Base-by-base conservation (phyloP, 2,329 filamentous ascomycete species). In the Teratosphaeria nubilosa region DNA sequence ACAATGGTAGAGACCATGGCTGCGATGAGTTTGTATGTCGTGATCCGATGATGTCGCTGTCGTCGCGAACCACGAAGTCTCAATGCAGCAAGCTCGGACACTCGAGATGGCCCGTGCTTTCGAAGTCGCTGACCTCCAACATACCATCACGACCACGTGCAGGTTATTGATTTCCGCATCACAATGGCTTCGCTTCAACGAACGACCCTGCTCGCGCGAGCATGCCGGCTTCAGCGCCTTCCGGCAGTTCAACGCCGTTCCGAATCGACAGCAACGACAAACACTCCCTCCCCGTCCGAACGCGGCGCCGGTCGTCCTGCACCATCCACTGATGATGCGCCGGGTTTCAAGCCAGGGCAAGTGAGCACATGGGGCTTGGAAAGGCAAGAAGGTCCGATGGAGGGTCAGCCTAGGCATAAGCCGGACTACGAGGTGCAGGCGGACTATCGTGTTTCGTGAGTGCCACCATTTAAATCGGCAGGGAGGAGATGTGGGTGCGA, bases 361-460 rank as follows among this genome's bases (percentile, higher is more conserved):
- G 55, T 52, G 54, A 56, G 58, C 53, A 41, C 53, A 55, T n/a
- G 62, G 60, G 63, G 62, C 24, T 70, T 82, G 72, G 78, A 81
- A 65, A 76, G 75, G 60, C 71, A 80, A 64, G 75, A 84, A 63
- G 72, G 69, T 24, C 73, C 81, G 37, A 70, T 73, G 13, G 75
- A 81, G 67, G 78, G 76, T 60, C 75, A 78, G 69, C 73, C 79
- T 64, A 79, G 78, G 65, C 89, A 94, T 73, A 81, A 88, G 67
- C 90, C 90, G 61, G 87, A 96, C 72, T 96, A 95, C 73, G 81
- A 82, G 64, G 87, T 86, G 51, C 85, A 85, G 55, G 81, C 88
- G 67, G 92, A 97, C 76, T 91, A 91, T 76, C 88, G 88, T 63
- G 95, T 90, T 64, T 96, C 91, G 91, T 96, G 45, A 60, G 62